Base-by-base conservation (phyloP, 2,329 filamentous ascomycete species). In the Arthroderma uncinatum region DNA sequence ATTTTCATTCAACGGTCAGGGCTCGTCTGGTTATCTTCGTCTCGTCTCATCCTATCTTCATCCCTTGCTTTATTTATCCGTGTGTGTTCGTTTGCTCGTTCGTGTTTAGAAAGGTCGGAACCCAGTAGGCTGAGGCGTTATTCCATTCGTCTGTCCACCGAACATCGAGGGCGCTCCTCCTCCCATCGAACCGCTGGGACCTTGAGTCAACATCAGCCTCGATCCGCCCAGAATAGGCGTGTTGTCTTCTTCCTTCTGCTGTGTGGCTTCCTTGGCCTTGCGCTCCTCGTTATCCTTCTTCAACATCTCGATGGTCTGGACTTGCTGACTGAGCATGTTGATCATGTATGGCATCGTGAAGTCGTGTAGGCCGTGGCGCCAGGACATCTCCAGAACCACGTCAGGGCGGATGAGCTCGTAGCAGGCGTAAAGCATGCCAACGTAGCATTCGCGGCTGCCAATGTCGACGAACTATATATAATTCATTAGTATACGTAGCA, bases 301-400 rank as follows among this genome's bases (percentile, higher is more conserved):
- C 60, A 98, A 81, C 59, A 79, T 72, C 59, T 90, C 83, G 64
- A 98, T 86, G 57, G 94, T 86, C 64, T 86, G 84, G 39, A 89
- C 90, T 75, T 97, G 91, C 73, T 95, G 90, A 64, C 85, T 83
- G 62, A 98, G 79, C 78, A 94, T 87, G 78, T 97, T 98, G 82
- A 98, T 97, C 89, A 98, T 94, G 79, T 95, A 98, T 16, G 93
- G 93, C 94, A 98, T 98, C 52, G 91, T 95, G 76, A 95, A 98
- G 77, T 98, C 93, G 66, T 85, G 84, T 39, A 98, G 85, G 59
- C 90, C 89, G 70, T 95, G 81, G 65, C 93, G 92, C 93, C 93
- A 98, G 59, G 93, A 97, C 58, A 98, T 82, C 77, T 98, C 93
- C 73, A 98, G 82, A 59, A 98, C 86, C 55, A 94, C 79, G 68